Evolutionary conservation across 2,329 filamentous ascomycete species (phyloP), one percentile per base, ranked within the genome.

Genomic region (Rhinocladiella similis): DNA sequence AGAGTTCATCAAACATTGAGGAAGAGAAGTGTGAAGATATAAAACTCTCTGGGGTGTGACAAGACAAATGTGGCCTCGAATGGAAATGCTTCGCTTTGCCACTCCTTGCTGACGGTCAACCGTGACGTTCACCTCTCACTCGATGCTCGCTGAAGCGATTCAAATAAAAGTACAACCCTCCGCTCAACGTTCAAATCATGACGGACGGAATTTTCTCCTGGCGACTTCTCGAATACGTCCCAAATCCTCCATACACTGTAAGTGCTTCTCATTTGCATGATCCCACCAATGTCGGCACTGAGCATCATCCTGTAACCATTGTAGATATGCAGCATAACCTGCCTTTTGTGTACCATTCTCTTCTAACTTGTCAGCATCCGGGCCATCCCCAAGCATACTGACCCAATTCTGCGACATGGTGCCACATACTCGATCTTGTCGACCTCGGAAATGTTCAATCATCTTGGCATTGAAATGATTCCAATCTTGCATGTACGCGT

Each of bases 401-500:
- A 85, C 75, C 77, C 82, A 85, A 48, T 71, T 71, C 3, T 71
- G 70, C 0, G 70, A 72, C 58, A 74, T 77, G 22, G 70, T 76
- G 18, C 68, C 77, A 60, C 76, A 70, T 14, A 76, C 72, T 16
- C 76, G 74, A 12, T 76, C 73, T 59, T 82, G 78, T 29, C 83
- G 75, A 1, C 75, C 72, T 13, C 74, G 74, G 65, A 86, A 85
- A 60, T 86, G 81, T 3, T 72, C 70, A 9, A 84, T 72, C 72
- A 87, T 81, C 14, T 70, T 75, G 29, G 74, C 71, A 62, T 83
- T 81, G 67, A 83, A 86, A 2, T 65, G 65, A 60, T 79, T 78
- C 75, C 80, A 86, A n/a, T 80, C 77, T 33, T 72, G 72, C 63
- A 84, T 77, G 66, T 87, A 87, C 0, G 69, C 66, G 12, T 73